Conservation (phyloP, 2,329 filamentous ascomycete species). For the Aspergillus spinulosporus region DNA sequence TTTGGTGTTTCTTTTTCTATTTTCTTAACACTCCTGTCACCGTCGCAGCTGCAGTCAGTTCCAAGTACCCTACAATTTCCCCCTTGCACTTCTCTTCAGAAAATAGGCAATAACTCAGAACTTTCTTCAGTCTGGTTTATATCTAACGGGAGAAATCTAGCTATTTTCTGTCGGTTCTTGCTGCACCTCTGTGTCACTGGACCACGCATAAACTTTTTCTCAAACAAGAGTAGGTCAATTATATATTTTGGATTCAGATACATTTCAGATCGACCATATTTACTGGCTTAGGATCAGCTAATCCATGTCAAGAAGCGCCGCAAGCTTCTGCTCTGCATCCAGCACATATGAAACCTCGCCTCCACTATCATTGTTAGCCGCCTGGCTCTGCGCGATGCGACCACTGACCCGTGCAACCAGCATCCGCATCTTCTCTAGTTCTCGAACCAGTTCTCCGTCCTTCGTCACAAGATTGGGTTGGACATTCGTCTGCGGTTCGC, state of each 20-base stretch:
- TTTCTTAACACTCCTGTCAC: slow-evolving; percentile 16
- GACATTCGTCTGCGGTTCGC: slow-evolving; percentile 50
- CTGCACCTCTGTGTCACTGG: slow-evolving; percentile 3
- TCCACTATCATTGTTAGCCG: slow-evolving; percentile 18
- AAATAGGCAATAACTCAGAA: slow-evolving; percentile 15
- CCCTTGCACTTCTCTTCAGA: slow-evolving; percentile 24
- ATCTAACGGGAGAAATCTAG: neutral
- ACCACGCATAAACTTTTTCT: neutral
- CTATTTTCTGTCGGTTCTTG: neutral
- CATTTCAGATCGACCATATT: neutral
- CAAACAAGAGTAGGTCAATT: neutral
- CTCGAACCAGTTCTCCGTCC: slow-evolving; percentile 52
- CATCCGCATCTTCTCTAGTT: slow-evolving; percentile 53
- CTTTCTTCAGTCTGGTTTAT: neutral
- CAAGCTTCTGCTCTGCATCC: slow-evolving; percentile 36
- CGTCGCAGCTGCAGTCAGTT: slow-evolving; percentile 21
- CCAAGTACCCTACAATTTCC: slow-evolving; percentile 13
- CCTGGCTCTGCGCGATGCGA: slow-evolving; percentile 35
- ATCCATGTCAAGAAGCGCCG: slow-evolving; percentile 41
- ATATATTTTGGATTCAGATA: neutral
- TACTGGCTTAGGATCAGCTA: slow-evolving; percentile 19
- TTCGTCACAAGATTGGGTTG: slow-evolving; percentile 57
- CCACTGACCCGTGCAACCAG: slow-evolving; percentile 46
- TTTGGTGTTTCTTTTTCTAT: slow-evolving; percentile 14
- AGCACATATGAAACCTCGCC: slow-evolving; percentile 26